Conservation (phyloP, 805 yeast species). For the Jamesozyma spencerorum region DNA sequence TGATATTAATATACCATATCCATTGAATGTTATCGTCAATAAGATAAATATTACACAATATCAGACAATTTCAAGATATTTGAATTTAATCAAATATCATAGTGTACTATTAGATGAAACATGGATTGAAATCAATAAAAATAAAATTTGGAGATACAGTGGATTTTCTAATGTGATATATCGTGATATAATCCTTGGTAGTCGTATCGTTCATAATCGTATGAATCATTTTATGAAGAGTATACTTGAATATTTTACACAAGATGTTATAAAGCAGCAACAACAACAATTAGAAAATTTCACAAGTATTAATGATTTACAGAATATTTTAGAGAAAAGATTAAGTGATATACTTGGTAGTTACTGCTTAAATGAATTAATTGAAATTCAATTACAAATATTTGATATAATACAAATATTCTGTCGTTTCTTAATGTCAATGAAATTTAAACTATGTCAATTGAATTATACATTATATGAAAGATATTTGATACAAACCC, state of each 20-base stretch:
- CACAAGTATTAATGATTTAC: conserved; percentile 13
- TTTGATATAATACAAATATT: conserved; percentile 26
- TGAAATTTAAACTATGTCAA: conserved; percentile 16
- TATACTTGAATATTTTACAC: conserved; percentile 19
- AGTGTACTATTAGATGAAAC: conserved; percentile 51
- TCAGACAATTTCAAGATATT: conserved; percentile 69
- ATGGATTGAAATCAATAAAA: conserved; percentile 56
- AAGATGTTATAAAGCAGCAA: conserved; percentile 15
- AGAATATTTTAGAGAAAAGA: conserved; percentile 15
- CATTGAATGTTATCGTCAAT: conserved; percentile 66
- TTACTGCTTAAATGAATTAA: conserved; percentile 17
- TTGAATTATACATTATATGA: conserved; percentile 13
- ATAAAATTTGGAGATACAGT: conserved; percentile 56
- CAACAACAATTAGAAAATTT: neutral
- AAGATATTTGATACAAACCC: conserved; percentile 1
- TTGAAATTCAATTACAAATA: conserved; percentile 25
- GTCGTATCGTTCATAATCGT: conserved; percentile 44
- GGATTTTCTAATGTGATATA: conserved; percentile 36
- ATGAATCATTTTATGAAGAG: conserved; percentile 29
- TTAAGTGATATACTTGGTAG: conserved; percentile 26
- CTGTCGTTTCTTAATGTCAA: conserved; percentile 24
- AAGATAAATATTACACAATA: conserved; percentile 66
- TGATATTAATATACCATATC: conserved; percentile 70
- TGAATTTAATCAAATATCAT: conserved; percentile 53
- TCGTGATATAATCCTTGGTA: conserved; percentile 45